Evolutionary conservation across 371 early-diverging fungal species (phyloP).

Genomic region (Mortierella sp.): DNA sequence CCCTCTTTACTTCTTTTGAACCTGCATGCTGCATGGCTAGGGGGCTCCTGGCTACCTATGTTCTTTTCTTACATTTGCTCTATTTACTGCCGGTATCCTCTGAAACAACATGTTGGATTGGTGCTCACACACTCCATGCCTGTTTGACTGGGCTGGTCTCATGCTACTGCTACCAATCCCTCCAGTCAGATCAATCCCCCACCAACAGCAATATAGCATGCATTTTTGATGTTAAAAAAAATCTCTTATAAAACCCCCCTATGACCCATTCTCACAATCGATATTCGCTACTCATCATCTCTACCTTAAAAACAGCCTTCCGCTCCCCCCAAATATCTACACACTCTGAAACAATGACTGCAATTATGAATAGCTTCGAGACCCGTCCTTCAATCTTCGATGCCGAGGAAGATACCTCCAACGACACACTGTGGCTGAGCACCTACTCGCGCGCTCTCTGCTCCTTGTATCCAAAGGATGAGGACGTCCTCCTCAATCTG

Average conservation of each 20-base stretch:
- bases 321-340: neutral
- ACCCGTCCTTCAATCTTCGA: neutral
- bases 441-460: constrained; percentile 43
- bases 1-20: neutral
- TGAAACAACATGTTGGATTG: neutral
- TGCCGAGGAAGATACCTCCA: neutral
- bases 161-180: neutral
- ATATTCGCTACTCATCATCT: neutral
- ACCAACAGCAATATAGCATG: neutral
- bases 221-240: neutral
- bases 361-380: constrained; percentile 21
- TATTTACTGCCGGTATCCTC: neutral
- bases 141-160: neutral
- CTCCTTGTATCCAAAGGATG: constrained; percentile 33
- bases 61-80: neutral
- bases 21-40: neutral
- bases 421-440: constrained; percentile 26
- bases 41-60: too few relatives aligned
- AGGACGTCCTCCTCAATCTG: constrained; percentile 18
- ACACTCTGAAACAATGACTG: constrained; percentile 17
- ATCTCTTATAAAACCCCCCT: neutral
- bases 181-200: neutral
- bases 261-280: neutral
- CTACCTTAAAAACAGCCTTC: too few relatives aligned
- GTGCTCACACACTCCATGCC: neutral